Conservation (phyloP, 2,329 filamentous ascomycete species). For the Trichoderma hamatum region DNA sequence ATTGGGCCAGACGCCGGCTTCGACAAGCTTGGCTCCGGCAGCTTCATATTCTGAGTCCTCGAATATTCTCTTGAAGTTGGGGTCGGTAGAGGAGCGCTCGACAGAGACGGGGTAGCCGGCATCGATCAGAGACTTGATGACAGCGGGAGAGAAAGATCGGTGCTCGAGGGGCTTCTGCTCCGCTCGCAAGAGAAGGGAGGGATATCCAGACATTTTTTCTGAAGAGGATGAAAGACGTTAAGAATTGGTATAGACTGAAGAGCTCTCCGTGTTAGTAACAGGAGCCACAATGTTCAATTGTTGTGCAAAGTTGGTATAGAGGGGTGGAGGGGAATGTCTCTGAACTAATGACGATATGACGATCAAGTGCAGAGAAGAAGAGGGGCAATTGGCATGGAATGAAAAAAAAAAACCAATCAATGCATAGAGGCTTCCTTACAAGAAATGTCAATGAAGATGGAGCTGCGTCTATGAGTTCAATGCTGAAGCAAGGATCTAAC, state of each 20-base stretch:
- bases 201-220: constrained; percentile 35
- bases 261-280: neutral
- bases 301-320: neutral
- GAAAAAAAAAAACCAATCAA: neutral
- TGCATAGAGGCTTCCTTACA: neutral
- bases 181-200: constrained; percentile 56
- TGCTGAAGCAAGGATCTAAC: neutral
- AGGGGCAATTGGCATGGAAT: neutral
- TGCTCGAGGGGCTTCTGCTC: constrained; percentile 64
- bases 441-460: neutral
- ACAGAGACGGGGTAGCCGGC: constrained; percentile 71
- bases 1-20: constrained; percentile 67
- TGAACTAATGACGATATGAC: neutral
- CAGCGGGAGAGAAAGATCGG: constrained; percentile 50
- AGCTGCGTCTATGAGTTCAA: neutral
- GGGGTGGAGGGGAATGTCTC: neutral
- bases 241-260: neutral
- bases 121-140: constrained; percentile 60
- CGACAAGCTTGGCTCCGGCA: constrained; percentile 66
- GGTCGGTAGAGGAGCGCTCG: constrained; percentile 53
- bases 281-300: neutral
- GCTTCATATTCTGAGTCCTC: constrained; percentile 63
- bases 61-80: constrained; percentile 66
- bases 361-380: neutral
- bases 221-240: neutral